These are phyloP conservation scores for Cytospora leucostoma DNA, from an alignment of 2,329 filamentous ascomycete genomes.

Conservation along the genomic window DNA sequence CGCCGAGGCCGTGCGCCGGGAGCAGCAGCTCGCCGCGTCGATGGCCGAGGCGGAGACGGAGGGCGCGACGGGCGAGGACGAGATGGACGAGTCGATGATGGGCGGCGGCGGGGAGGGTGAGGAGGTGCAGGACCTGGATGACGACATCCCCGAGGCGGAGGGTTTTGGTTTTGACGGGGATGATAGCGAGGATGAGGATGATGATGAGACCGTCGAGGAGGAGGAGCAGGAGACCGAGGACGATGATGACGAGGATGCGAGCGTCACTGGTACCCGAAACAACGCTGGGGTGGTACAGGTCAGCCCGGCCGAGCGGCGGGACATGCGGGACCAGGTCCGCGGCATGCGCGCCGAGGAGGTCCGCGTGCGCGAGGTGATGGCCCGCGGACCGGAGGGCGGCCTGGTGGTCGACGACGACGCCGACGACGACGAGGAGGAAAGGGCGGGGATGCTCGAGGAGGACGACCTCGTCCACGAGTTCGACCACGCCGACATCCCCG, in stretches of 20 bases:
- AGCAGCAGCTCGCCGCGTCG: slow-evolving; percentile 70
- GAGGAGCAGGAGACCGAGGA: slow-evolving; percentile 46
- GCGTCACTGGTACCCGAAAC: slow-evolving; percentile 34
- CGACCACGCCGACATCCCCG: slow-evolving; percentile 30
- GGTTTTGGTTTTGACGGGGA: slow-evolving; percentile 53
- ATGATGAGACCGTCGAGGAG: slow-evolving; percentile 41
- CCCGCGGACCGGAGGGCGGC: slow-evolving; percentile 50
- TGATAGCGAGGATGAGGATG: slow-evolving; percentile 43
- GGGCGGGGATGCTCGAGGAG: slow-evolving; percentile 63
- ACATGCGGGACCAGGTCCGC: slow-evolving; percentile 52
- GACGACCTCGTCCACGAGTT: slow-evolving; percentile 53
- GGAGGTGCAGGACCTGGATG: slow-evolving; percentile 64
- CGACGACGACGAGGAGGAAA: slow-evolving; percentile 57
- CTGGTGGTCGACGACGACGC: slow-evolving; percentile 53
- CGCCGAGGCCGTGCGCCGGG: slow-evolving; percentile 69
- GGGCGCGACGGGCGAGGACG: slow-evolving; percentile 37
- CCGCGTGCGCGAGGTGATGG: slow-evolving; percentile 61
- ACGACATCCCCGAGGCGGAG: slow-evolving; percentile 71
- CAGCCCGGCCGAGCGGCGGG: slow-evolving; percentile 40
- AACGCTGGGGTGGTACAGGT: slow-evolving; percentile 36
- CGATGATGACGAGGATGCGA: slow-evolving; percentile 42
- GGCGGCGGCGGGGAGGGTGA: slow-evolving; percentile 45
- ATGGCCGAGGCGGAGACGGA: slow-evolving; percentile 67
- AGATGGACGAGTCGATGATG: slow-evolving; percentile 38
- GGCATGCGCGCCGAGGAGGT: slow-evolving; percentile 60